phyloP scores from a whole-genome alignment of 2,329 filamentous ascomycete species.

The Calonectria pseudoreteaudii region DNA sequence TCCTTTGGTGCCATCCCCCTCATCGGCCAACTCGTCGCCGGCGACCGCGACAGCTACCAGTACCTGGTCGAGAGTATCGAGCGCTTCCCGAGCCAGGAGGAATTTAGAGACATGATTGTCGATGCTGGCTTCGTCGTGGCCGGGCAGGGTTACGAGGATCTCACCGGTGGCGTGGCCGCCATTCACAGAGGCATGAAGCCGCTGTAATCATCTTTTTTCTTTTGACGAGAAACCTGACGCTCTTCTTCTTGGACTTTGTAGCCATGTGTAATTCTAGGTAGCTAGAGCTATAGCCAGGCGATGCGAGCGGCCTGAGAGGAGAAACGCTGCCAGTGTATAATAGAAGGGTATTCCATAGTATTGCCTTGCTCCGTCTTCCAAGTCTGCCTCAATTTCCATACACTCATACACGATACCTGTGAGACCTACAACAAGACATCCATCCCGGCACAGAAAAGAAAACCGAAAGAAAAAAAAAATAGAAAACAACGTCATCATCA shows the following conservation, averaged over 20 bases:
- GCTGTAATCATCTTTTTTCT: slow-evolving; percentile 45
- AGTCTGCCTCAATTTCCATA: slow-evolving; percentile 3
- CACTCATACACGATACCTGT: not conserved
- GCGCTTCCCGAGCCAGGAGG: slow-evolving; percentile 85
- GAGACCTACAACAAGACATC: not conserved
- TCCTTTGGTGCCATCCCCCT: slow-evolving; percentile 94
- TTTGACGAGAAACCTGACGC: not conserved
- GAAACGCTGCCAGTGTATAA: slow-evolving; percentile 36
- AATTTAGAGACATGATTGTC: slow-evolving; percentile 86
- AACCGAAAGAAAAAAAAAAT: slow-evolving; percentile 14
- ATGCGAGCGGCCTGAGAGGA: slow-evolving; percentile 28
- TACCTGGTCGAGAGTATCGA: slow-evolving; percentile 99
- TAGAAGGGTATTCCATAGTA: slow-evolving; percentile 38
- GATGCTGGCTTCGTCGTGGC: slow-evolving; percentile 88
- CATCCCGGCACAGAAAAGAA: slow-evolving; percentile 18
- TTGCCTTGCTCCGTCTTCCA: slow-evolving; percentile 18
- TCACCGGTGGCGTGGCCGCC: slow-evolving; percentile 92
- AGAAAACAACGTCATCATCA: slow-evolving; percentile 19
- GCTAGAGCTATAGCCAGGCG: slow-evolving; percentile 22
- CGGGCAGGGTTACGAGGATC: slow-evolving; percentile 86
- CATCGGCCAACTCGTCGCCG: slow-evolving; percentile 94
- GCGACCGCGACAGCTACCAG: slow-evolving; percentile 95
- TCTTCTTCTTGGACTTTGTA: slow-evolving; percentile 10
- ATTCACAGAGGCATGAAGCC: slow-evolving; percentile 98
- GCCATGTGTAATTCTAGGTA: slow-evolving; percentile 38